A percentile compares a stretch with the other conserved stretches of the same genome.
Evolutionary conservation across 768 basidiomycete species (phyloP).

Genomic region (Hydnomerulius pinastri): DNA sequence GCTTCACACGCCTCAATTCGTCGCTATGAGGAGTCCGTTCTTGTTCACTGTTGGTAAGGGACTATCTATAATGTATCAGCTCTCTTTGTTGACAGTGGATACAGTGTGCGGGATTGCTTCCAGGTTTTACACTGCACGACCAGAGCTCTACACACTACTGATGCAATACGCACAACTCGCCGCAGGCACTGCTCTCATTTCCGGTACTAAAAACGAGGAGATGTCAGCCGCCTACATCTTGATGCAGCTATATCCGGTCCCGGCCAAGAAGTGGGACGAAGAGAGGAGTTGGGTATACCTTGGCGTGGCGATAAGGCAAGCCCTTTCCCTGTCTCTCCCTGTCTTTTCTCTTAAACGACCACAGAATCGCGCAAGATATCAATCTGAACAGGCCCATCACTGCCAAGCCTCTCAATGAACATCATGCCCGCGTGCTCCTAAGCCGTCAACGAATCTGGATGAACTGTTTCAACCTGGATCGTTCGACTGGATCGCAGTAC

Average conservation of each 20-base stretch:
- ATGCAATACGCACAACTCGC: constrained; percentile 79
- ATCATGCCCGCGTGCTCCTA: constrained; percentile 81
- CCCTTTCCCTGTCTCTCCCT: not conserved
- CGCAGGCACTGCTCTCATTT: constrained; percentile 75
- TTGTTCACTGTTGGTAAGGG: constrained; percentile 86
- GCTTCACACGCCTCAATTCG: constrained; percentile 81
- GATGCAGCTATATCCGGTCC: constrained; percentile 74
- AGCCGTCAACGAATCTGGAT: constrained; percentile 91
- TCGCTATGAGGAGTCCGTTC: constrained; percentile 85
- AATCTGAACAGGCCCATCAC: constrained; percentile 81
- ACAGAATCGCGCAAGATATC: constrained; percentile 84
- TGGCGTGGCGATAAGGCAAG: constrained; percentile 82
- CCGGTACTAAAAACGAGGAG: constrained; percentile 80
- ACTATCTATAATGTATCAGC: not conserved
- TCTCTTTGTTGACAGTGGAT: constrained; percentile 9
- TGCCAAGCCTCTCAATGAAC: constrained; percentile 75
- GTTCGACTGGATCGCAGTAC: constrained; percentile 85
- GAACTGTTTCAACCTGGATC: constrained; percentile 88
- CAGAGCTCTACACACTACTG: constrained; percentile 65
- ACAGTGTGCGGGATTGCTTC: constrained; percentile 88
- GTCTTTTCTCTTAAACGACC: constrained; percentile 6
- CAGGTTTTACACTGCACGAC: constrained; percentile 71
- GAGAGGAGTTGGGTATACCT: constrained; percentile 90
- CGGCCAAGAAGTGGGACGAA: constrained; percentile 82
- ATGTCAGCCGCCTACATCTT: constrained; percentile 83